Conservation (phyloP, 805 yeast genomes). For the Yamadazyma akitaensis region DNA sequence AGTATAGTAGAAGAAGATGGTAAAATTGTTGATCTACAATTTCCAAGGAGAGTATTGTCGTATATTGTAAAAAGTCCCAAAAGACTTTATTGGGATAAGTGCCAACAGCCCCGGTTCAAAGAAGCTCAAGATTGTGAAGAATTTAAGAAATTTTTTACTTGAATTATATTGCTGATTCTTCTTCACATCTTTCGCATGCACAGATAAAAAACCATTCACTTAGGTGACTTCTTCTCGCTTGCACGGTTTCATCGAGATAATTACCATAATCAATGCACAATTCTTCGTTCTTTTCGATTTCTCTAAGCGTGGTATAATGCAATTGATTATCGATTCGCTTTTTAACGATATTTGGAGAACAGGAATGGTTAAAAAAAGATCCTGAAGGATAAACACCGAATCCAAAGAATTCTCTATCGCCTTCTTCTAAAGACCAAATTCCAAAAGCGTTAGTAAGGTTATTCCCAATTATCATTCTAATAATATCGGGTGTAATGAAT, state of each 20-base stretch:
- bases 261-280: constrained; percentile 63
- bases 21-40: constrained; percentile 65
- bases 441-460: constrained; percentile 71
- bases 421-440: constrained; percentile 49
- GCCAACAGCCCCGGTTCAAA: constrained; percentile 59
- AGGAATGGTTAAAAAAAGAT: constrained; percentile 67
- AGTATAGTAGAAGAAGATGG: constrained; percentile 21
- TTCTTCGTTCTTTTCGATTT: constrained; percentile 45
- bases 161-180: constrained; percentile 15
- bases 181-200: constrained; percentile 45
- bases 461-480: constrained; percentile 51
- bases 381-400: constrained; percentile 60
- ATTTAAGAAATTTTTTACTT: constrained; percentile 55
- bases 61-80: constrained; percentile 56
- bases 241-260: constrained; percentile 36
- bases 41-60: constrained; percentile 80
- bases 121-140: constrained; percentile 62
- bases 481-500: constrained; percentile 31
- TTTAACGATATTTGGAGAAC: constrained; percentile 54
- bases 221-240: constrained; percentile 40
- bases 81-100: constrained; percentile 72
- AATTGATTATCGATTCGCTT: constrained; percentile 37
- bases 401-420: constrained; percentile 53
- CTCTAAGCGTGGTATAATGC: constrained; percentile 39
- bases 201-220: constrained; percentile 61